These are phyloP conservation scores for Pestalotiopsis sp. DNA, from an alignment of 2,329 filamentous ascomycete species.

Conservation along the genomic window DNA sequence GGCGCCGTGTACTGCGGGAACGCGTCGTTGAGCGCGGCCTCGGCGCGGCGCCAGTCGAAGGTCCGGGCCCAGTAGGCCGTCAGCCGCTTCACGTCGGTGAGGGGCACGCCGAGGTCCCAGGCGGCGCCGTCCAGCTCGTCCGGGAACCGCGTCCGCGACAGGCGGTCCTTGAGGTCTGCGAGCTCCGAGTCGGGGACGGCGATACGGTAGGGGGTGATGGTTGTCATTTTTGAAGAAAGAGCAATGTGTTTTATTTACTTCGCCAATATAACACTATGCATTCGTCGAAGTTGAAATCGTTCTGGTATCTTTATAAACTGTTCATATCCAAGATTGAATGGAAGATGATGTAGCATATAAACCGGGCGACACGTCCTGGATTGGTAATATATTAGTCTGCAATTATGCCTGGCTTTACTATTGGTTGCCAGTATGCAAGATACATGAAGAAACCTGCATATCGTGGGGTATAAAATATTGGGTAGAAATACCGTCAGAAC, in stretches of 20 bases:
- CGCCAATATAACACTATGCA: not conserved
- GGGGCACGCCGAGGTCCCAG: conserved; percentile 64
- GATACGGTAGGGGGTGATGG: conserved; percentile 48
- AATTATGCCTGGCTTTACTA: not conserved
- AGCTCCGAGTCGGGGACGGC: conserved; percentile 53
- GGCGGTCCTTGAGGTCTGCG: conserved; percentile 55
- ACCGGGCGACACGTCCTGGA: not conserved
- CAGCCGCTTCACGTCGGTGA: conserved; percentile 62
- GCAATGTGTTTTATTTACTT: not conserved
- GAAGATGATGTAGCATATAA: not conserved
- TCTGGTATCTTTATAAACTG: too few relatives aligned
- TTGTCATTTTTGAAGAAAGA: conserved; percentile 22
- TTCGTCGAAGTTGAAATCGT: not conserved
- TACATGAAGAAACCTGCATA: not conserved
- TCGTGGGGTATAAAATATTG: not conserved
- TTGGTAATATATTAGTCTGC: not conserved
- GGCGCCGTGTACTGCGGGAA: conserved; percentile 60
- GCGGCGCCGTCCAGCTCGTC: conserved; percentile 54
- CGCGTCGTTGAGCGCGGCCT: conserved; percentile 56
- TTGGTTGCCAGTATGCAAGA: not conserved
- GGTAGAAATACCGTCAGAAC: not conserved
- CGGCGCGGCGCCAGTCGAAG: conserved; percentile 62
- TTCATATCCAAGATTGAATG: not conserved
- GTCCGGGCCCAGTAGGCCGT: conserved; percentile 59
- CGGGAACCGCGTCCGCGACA: conserved; percentile 55